phyloP scores from a whole-genome alignment of 2,329 filamentous ascomycete genomes.

The Atkinsonella texensis region DNA sequence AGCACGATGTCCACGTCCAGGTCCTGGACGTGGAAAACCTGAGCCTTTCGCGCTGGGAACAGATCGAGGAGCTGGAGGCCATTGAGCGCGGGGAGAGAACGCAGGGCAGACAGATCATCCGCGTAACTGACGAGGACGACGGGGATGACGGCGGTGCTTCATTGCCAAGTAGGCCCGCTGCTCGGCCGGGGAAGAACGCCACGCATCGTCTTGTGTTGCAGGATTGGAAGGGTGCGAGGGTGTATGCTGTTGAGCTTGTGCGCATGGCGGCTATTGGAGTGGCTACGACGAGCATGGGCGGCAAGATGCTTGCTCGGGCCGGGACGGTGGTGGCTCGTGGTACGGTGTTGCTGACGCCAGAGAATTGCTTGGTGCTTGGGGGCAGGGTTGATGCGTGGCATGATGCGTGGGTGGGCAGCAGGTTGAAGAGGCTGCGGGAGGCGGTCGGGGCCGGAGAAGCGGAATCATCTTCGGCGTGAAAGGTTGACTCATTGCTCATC shows the following conservation, averaged over 20 bases:
- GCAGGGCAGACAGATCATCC: constrained; percentile 69
- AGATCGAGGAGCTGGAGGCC: constrained; percentile 71
- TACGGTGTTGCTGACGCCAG: constrained; percentile 63
- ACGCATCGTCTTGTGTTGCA: constrained; percentile 76
- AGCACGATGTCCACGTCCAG: constrained; percentile 60
- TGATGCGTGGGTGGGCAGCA: constrained; percentile 59
- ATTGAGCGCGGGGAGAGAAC: constrained; percentile 61
- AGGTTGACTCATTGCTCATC: too few species aligned
- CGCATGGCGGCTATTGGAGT: constrained; percentile 54
- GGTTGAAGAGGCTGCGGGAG: constrained; percentile 57
- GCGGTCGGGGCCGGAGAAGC: constrained; percentile 28
- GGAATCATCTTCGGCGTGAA: background rate
- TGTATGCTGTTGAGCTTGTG: constrained; percentile 62
- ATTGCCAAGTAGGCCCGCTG: background rate
- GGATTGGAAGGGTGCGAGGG: constrained; percentile 57
- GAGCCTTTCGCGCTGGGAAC: constrained; percentile 67
- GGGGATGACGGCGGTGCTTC: constrained; percentile 25
- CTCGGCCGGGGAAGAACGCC: constrained; percentile 27
- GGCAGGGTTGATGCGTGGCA: constrained; percentile 79
- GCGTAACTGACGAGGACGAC: constrained; percentile 36
- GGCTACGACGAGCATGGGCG: constrained; percentile 57
- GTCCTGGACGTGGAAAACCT: constrained; percentile 81
- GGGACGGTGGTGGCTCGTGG: constrained; percentile 59
- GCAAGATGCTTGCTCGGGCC: constrained; percentile 64
- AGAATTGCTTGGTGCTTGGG: constrained; percentile 59